phyloP scores from a whole-genome alignment of 768 basidiomycete genomes.

The Russula earlei region DNA sequence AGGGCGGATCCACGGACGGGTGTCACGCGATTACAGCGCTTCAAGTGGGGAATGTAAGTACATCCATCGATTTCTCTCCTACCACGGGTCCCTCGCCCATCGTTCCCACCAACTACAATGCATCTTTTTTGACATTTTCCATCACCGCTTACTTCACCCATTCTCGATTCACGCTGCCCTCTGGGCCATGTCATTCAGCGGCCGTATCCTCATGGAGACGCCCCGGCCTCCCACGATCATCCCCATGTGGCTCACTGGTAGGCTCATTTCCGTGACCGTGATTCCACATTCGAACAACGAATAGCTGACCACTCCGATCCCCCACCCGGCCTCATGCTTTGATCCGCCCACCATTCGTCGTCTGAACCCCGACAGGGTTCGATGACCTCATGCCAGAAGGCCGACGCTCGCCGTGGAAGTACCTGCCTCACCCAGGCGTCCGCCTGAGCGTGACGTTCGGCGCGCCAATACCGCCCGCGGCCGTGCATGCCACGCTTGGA shows the following conservation, averaged over 20 bases:
- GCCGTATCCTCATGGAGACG: conserved; percentile 71
- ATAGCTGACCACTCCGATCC: too few relatives aligned
- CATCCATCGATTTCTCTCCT: too few relatives aligned
- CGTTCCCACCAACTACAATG: too few relatives aligned
- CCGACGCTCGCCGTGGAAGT: conserved; percentile 64
- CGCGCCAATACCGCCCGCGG: conserved; percentile 46
- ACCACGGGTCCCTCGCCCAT: too few relatives aligned
- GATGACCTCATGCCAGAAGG: conserved; percentile 88
- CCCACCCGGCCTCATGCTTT: too few relatives aligned
- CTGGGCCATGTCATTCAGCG: conserved; percentile 51
- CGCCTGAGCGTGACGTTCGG: conserved; percentile 74
- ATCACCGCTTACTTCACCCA: too few relatives aligned
- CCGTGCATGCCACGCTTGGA: conserved; percentile 25
- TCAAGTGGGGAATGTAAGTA: conserved; percentile 95
- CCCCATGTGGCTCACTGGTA: conserved; percentile 89
- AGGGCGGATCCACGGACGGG: conserved; percentile 31
- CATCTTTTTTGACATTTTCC: too few relatives aligned
- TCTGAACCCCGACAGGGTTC: conserved; percentile 41
- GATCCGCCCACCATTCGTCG: neutral
- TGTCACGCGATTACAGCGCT: conserved; percentile 49
- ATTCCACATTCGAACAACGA: neutral
- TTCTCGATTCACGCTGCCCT: too few relatives aligned
- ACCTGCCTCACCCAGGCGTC: conserved; percentile 51
- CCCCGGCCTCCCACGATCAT: conserved; percentile 65
- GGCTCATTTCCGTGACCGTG: conserved; percentile 1